A percentile compares a stretch with the other conserved stretches of the same genome.
These are phyloP conservation scores for Suillus subaureus DNA, from an alignment of 768 basidiomycete genomes.

Conservation along the genomic window DNA sequence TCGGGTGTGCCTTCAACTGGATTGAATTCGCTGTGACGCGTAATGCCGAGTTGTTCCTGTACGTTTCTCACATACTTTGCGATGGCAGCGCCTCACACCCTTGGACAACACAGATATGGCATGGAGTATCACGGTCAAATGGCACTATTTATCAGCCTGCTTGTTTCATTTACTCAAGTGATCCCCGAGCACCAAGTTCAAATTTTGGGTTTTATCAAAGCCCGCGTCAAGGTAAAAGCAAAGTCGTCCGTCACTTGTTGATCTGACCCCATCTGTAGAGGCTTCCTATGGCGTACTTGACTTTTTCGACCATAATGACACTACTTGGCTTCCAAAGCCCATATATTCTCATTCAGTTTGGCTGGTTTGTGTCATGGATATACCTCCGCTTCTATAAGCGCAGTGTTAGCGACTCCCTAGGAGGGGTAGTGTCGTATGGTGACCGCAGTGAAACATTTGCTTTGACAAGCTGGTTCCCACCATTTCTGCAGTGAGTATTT, in stretches of 20 bases:
- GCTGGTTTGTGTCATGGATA: conserved; percentile 96
- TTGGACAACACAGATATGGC: conserved; percentile 61
- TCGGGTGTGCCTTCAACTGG: conserved; percentile 88
- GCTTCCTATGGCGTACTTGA: conserved; percentile 93
- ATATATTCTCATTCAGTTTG: conserved; percentile 95
- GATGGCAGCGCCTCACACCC: conserved; percentile 16
- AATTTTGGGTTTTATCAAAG: conserved; percentile 78
- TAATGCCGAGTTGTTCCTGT: conserved; percentile 79
- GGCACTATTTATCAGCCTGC: conserved; percentile 82
- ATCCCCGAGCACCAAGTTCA: conserved; percentile 99
- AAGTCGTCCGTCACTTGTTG: not conserved
- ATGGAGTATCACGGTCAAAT: conserved; percentile 92
- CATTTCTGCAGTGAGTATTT: conserved; percentile 80
- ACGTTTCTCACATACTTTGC: conserved; percentile 32
- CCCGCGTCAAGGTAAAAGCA: conserved; percentile 80
- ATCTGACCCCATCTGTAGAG: conserved; percentile 48
- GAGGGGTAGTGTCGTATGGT: conserved; percentile 75
- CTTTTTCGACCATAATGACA: conserved; percentile 84
- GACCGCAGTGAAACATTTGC: conserved; percentile 97
- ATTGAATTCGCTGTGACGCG: conserved; percentile 75
- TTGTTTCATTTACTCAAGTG: conserved; percentile 96
- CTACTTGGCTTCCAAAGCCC: conserved; percentile 85
- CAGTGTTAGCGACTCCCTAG: conserved; percentile 63
- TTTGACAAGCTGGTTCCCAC: conserved; percentile 95
- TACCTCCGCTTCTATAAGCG: conserved; percentile 98